Base-by-base conservation (phyloP, 1,284 basidiomycete species). In the Taiwanofungus camphoratus region DNA sequence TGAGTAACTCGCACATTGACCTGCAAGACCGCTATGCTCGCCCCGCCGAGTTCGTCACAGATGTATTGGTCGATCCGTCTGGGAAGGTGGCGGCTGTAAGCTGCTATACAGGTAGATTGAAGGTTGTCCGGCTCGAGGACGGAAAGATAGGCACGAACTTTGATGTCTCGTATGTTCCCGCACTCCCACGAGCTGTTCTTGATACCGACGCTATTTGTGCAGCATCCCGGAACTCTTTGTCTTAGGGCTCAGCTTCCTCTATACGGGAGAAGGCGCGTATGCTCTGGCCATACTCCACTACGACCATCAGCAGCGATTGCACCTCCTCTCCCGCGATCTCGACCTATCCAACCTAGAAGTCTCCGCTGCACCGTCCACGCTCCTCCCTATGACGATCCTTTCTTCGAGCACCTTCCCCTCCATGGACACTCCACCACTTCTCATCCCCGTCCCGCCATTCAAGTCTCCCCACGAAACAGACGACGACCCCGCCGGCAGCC, bases 201-300 rank as follows among this genome's bases (percentile, higher is more conserved):
- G 29, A 15, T 31, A 33, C 15, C 29, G 38, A 44, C 16, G 38
- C 32, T 13, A 22, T 29, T 21, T n/a, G n/a, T n/a, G 11, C 51
- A 92, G 89, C 41, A 59, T 91, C 29, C 75, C 79, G 5, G 89
- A 93, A 55, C 65, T 87, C 44, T 90, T 83, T 53, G 65, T 94
- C 3, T 68, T 92, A 16, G 76, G 82, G 12, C 57, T 92, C 16
- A 68, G 76, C 1, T 88, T 92, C 64, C 59, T 90, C 8, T 69
- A 80, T 22, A 36, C 67, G 0, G 39, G 42, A 4, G 39, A 44
- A 1, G 67, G 71, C n/a, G 68, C 71, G 11, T 74, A 75, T 34
- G 64, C 75, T 0, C 59, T 93, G 23, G 79, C 76, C 2, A 79
- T 93, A 42, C 65, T 92, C 4, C 76, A 87, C 48, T 60, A 79